Evolutionary conservation across 768 basidiomycete species (phyloP).

Genomic region (Inosperma sp.): DNA sequence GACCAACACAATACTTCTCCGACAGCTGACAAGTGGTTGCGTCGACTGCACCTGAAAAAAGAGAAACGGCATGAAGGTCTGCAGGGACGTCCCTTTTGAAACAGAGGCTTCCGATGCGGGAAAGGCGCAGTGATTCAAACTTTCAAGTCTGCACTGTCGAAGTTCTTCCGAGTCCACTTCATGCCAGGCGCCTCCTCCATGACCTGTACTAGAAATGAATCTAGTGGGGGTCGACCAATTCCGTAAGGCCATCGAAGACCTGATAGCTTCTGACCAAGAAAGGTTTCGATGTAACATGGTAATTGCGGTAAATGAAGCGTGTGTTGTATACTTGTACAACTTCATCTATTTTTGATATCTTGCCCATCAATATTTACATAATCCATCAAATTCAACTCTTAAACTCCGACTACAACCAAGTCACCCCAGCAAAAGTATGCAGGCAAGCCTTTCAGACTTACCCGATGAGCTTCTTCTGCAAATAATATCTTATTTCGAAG

Average conservation of each 20-base stretch:
- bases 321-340: too few species aligned
- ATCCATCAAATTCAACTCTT: too few species aligned
- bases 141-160: slow-evolving; percentile 1
- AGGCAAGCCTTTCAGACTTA: too few species aligned
- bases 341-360: too few species aligned
- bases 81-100: slow-evolving; percentile 11
- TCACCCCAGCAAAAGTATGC: too few species aligned
- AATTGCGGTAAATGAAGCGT: too few species aligned
- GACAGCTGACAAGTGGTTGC: slow-evolving; percentile 3
- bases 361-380: too few species aligned
- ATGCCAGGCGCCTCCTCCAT: slow-evolving; percentile 13
- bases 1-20: slow-evolving; percentile 28
- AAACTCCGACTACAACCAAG: too few species aligned
- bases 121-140: slow-evolving; percentile 10
- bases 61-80: slow-evolving; percentile 5
- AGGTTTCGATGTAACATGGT: not conserved
- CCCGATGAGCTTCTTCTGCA: too few species aligned
- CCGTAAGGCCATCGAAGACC: not conserved
- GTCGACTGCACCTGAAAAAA: slow-evolving; percentile 11
- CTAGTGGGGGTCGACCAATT: not conserved
- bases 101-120: slow-evolving; percentile 10
- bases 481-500: too few species aligned
- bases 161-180: slow-evolving; percentile 6
- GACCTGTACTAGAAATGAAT: slow-evolving; percentile 5
- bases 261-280: not conserved